Evolutionary conservation across 1,139 yeast genomes (phyloP), one percentile per base, ranked within the genome.

Genomic region (Yamadazyma trypodendri): DNA sequence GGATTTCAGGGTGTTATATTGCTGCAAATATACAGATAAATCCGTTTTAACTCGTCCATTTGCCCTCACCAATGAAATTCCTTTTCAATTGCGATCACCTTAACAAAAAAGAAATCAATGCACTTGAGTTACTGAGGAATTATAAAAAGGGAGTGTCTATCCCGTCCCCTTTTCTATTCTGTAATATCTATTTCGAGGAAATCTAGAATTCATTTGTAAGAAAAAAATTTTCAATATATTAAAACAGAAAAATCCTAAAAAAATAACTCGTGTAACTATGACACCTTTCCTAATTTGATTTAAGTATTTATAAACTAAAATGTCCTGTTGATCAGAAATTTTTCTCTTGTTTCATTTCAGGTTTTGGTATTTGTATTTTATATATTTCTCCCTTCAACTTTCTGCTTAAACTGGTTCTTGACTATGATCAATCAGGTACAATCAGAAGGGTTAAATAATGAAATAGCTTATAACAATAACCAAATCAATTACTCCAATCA

Each of bases 231-330:
- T 32, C 35, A 32, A 24, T 32, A 4, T n/a, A 24, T 32, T 18
- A 32, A 32, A 32, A 32, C 22, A 21, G 35, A 10, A 25, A 32
- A 32, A 32, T 17, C 25, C 28, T 25, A 25, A 32, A 32, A 32
- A 32, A 32, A 38, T 7, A 40, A 36, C 47, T 43, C 47, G 45
- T 43, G 47, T 43, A 43, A 41, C 28, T 27, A 36, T 30, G 32
- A 44, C 36, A 44, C 48, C 48, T 42, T 44, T 44, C 48, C 37
- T 44, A 44, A 44, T 44, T 40, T 42, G 46, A 44, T 33, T 31
- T 32, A 33, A 35, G 39, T 44, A 44, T 44, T 38, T 44, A 44
- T 40, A 40, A 38, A 37, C 38, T 37, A 31, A 28, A 24, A 18
- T 27, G 38, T 42, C 42, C 45, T 27, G 14, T 17, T 17, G 17